phyloP scores from a whole-genome alignment of 75 land plant species.

The Chamaecyparis obtusa region DNA sequence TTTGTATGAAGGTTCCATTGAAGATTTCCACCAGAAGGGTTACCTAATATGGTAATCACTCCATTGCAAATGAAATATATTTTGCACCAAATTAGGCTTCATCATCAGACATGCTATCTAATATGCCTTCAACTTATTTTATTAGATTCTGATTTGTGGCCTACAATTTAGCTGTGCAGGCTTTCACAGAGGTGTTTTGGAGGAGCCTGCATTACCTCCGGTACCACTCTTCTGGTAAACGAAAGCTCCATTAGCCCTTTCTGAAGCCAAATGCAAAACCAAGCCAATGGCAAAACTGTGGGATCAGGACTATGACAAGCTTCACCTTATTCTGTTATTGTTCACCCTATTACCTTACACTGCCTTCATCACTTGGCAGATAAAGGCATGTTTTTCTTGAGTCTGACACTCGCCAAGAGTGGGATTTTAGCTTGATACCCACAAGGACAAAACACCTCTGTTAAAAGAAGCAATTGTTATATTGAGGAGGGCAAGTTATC shows the following conservation, averaged over 20 bases:
- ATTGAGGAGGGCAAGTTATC: background rate
- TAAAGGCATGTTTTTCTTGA: background rate
- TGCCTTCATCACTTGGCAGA: background rate
- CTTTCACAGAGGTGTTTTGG: background rate
- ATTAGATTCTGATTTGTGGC: background rate
- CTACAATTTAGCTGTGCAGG: background rate
- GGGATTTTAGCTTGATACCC: background rate
- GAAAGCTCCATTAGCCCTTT: background rate
- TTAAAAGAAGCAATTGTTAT: background rate
- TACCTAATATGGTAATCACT: background rate
- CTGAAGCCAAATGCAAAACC: background rate
- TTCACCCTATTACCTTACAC: background rate
- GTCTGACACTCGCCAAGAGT: background rate
- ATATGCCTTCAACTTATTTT: background rate
- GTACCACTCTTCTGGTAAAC: background rate
- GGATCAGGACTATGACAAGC: no score
- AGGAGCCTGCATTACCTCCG: background rate
- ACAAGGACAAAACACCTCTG: background rate
- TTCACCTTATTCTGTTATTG: background rate
- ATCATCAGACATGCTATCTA: background rate
- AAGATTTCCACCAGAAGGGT: background rate
- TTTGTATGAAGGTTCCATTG: background rate
- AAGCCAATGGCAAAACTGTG: background rate
- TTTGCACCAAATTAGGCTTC: background rate
- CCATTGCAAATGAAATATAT: background rate